Base-by-base conservation (phyloP, 345 rosid genomes). In the Psidium friedrichsthalianum region DNA sequence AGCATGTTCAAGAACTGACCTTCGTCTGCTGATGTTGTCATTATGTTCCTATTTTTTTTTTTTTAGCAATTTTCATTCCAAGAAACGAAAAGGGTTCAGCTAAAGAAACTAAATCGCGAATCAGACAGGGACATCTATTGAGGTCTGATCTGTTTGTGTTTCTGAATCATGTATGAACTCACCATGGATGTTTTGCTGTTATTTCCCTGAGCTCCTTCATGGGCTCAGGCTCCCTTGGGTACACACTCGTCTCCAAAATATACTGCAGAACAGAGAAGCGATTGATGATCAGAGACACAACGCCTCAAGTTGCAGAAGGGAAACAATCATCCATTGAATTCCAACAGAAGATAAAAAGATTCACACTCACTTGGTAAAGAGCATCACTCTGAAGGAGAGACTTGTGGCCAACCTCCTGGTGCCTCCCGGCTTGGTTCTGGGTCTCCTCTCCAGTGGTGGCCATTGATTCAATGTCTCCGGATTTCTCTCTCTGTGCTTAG, bases 151-250 rank as follows among this genome's bases (percentile, higher is more conserved):
- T 64, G 76, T 64, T 6, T 18, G 44, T 16, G 44, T 32, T 69
- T 11, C 47, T 32, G 78, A 69, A 69, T 32, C 8, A 11, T 52
- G 14, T 14, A 40, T 16, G 42, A 20, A 91, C 89, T 22, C 69
- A 96, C 99, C 99, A 95, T 18, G 99, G 99, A 76, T 98, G 99
- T 85, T 96, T 96, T 8, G 99, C 99, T 22, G 99, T 98, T 32
- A 94, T 57, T 82, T 98, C 99, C 40, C 99, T 91, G 49, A 96
- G 96, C 89, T 98, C 98, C 92, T 96, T 98, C 99, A 98, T 95
- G 84, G n/a, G 6, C 88, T 94, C 99, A 44, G 98, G 95, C 92
- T 98, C 99, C 82, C 94, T 94, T 54, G 99, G 99, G 88, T 95
- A 98, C 59, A 98, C 99, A 83, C 99, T 98, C 2, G 99, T 98